Evolutionary conservation across 306 rosid genomes (phyloP), one percentile per base, ranked within the genome.

Genomic region (Coriaria nepalensis): DNA sequence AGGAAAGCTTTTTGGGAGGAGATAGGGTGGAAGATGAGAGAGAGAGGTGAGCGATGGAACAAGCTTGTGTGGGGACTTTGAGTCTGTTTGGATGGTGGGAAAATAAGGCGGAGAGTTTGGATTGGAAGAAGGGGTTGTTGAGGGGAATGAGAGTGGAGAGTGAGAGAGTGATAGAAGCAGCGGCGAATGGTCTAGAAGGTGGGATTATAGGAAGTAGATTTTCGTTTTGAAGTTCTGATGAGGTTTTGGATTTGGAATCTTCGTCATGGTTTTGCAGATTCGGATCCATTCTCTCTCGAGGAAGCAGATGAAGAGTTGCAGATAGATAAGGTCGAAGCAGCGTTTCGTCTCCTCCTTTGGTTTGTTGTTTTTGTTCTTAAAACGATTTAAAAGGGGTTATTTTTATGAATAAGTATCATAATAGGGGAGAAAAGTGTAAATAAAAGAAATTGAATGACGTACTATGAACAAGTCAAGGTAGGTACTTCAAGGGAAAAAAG

Each of bases 41-140:
- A 50, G 94, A 86, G 12, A 90, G 87, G 40, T 66, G 74, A 5
- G 86, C 33, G 33, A 85, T 80, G 33, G 98, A 82, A 35, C 86
- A 86, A 33, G 83, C 98, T 33, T 92, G 98, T 4, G 86, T 86
- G 6, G 96, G 98, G 32, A 85, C 53, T 10, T 69, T 78, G 47
- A 76, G 68, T 59, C 58, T 78, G 69, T 8, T 70, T 37, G 96
- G 73, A 2, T 35, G 83, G 13, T 69, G 70, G 13, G 81, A 57
- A 42, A 67, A 58, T 33, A 70, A 73, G 50, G 66, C 29, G 9
- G 75, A 61, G 59, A 57, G 20, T 59, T 78, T 85, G 63, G 83
- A 68, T 35, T 79, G 81, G 15, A 60, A 46, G 50, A 76, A 70
- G 20, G 79, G 74, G 41, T 72, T 68, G 59, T 74, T 20, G 29